Base-by-base conservation (phyloP, 495 filamentous ascomycete genomes). In the Hypoxylon rickii region DNA sequence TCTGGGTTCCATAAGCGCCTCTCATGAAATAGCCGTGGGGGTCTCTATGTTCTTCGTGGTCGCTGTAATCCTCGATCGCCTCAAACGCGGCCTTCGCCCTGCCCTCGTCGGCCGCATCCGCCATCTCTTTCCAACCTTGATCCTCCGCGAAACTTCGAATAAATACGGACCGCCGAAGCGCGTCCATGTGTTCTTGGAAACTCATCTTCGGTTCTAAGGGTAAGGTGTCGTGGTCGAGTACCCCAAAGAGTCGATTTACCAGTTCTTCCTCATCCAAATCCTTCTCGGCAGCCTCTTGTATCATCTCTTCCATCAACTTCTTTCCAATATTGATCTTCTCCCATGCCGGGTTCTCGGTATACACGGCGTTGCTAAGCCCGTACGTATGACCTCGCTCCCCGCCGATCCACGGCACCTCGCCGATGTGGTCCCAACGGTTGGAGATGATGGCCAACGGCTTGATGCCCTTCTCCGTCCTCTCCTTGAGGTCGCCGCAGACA, bases 1-100 rank as follows among this genome's bases (percentile, higher is more conserved):
- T 85, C 69, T 96, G 90, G 1, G 94, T 98, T n/a, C 94, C 94
- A 72, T 98, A 97, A 11, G 83, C 70, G 8, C 86, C 85, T 13
- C 76, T 79, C 64, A 79, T 75, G 36, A 76, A 77, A 17, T 75
- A 73, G 11, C 66, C 64, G 15, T 54, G 58, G 4, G 66, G 60
- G 6, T 61, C 64, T 37, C 45, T 53, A 16, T 20, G 26, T 10
- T 52, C 51, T 24, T 73, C 63, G 8, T 49, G 48, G 29, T 70
- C 63, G 31, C 55, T 70, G 19, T 59, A 48, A 29, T 62, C 61
- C 39, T 66, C 58, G 33, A 57, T 69, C 40, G 41, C 46, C 15
- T 66, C 61, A 44, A 69, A 67, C 55, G 55, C 61, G 44, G 41
- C 65, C 16, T 68, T 56, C n/a, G 33, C 69, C 15, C 73, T 73